Evolutionary conservation across 306 rosid genomes (phyloP), one percentile per base, ranked within the genome.

Genomic region (Hippophae gyantsensis): DNA sequence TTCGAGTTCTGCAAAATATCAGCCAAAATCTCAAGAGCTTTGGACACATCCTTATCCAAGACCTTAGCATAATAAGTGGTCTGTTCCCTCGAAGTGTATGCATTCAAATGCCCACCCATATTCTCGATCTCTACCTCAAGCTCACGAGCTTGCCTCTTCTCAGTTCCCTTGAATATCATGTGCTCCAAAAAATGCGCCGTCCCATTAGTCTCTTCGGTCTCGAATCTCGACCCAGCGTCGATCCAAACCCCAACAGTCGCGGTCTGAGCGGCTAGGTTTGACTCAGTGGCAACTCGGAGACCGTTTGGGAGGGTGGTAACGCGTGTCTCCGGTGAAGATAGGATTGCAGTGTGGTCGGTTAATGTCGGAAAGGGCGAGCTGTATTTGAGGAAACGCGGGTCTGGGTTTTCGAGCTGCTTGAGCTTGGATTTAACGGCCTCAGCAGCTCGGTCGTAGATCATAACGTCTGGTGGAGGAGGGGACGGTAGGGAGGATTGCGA

Each of bases 201-300:
- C 7, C 84, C 83, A 13, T 81, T 81, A 2, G 73, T 81, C 77
- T 78, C 87, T 6, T 81, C 87, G 4, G 81, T 81, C 77, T 81
- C 84, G 13, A 81, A 81, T 5, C 87, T 57, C 23, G 87, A 81
- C 12, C 84, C 87, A 0, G 84, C 84, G 13, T 81, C 84, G 52
- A 81, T 78, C 87, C 87, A 81, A 0, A 78, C 81, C 1, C 87
- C 87, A 0, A 81, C 81, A 1, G 87, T 81, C 10, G 87, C 84
- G 0, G 81, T 81, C 3, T 58, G 57, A 1, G 32, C 58, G 0
- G 64, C 63, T 2, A 72, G 84, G 47, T 32, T 60, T 1, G 83
- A 78, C 25, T 81, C 83, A 0, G 86, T 81, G 0, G 86, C 86
- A 0, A 81, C 81, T 1, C 81, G 86, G 51, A 81, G 86, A 10